These are phyloP conservation scores for Emmonsia crescens DNA, from an alignment of 2,329 filamentous ascomycete species.

Conservation along the genomic window DNA sequence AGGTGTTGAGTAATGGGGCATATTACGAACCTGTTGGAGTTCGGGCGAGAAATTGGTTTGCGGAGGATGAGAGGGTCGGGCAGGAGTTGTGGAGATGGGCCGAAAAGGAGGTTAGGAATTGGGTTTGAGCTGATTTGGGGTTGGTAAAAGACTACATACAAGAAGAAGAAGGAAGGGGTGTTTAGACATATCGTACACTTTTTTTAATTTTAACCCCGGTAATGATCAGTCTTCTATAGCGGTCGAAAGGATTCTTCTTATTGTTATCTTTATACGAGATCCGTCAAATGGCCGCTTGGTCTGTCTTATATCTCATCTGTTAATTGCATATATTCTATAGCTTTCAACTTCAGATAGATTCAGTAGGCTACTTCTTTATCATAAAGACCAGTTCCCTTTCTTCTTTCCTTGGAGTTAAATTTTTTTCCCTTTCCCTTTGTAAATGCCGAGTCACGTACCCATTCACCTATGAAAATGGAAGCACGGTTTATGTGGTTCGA, in stretches of 20 bases:
- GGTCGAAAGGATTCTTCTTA: not conserved
- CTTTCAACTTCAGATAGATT: not conserved
- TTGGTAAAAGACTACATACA: not conserved
- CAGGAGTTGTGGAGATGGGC: constrained; percentile 36
- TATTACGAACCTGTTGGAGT: constrained; percentile 34
- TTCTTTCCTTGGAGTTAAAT: no score
- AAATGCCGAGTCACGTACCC: not conserved
- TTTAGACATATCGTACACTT: not conserved
- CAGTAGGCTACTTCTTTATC: not conserved
- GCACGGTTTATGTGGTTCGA: not conserved
- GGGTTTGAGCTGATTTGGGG: not conserved
- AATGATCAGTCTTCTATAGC: not conserved
- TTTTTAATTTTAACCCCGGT: not conserved
- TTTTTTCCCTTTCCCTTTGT: not conserved
- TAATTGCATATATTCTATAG: not conserved
- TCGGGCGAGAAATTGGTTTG: constrained; percentile 21
- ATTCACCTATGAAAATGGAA: not conserved
- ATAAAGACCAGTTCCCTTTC: not conserved
- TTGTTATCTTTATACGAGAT: not conserved
- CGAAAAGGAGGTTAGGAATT: constrained; percentile 23
- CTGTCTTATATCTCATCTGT: not conserved
- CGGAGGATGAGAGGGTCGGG: constrained; percentile 24
- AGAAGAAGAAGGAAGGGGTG: not conserved
- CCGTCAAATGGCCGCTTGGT: not conserved
- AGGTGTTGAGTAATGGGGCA: constrained; percentile 26